Base-by-base conservation (phyloP, 352 stramenopile genomes). In the Globisporangium emineosum region DNA sequence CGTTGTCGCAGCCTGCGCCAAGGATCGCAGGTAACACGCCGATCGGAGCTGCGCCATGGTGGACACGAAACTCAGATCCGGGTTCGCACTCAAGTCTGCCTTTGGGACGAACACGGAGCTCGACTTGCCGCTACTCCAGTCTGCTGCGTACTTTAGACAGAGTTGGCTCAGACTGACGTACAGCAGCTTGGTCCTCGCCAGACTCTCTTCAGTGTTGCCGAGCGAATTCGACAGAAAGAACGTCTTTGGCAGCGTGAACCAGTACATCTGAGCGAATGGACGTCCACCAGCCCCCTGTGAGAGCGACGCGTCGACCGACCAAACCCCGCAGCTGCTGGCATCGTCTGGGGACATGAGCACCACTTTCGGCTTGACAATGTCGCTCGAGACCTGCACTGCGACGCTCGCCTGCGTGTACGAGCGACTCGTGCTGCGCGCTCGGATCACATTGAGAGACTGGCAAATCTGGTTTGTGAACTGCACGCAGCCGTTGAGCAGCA, bases 261-360 rank as follows among this genome's bases (percentile, higher is more conserved):
- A 93, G 23, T 59, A 47, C 5, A 75, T 45, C 5, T 71, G 60
- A 19, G 57, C 55, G 33, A 80, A 93, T 6, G 73, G 62, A 2
- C 84, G 80, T 6, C 83, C 81, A 0, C 76, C 79, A 29, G 68
- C 69, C 15, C 84, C 84, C 33, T 69, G 79, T 0, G 84, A 91
- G 3, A 89, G 68, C 0, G 76, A 78, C 2, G 76, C 81, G 29
- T 93, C 84, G 2, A 70, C 60, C 0, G 52, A 60, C 76, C 82
- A 90, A 1, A 37, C n/a, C 0, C 84, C 84, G 54, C 84, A 93
- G 17, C 78, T 85, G 3, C 82, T 78, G 17, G 79, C 73, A n/a
- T 81, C 72, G 7, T 90, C 79, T 0, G 84, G 82, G 9, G 65
- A 61, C 25, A 72, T 77, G 9, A 93, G 23, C 1, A 90, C 70